phyloP scores from a whole-genome alignment of 140 eudicot species.

The Anethum foeniculum region DNA sequence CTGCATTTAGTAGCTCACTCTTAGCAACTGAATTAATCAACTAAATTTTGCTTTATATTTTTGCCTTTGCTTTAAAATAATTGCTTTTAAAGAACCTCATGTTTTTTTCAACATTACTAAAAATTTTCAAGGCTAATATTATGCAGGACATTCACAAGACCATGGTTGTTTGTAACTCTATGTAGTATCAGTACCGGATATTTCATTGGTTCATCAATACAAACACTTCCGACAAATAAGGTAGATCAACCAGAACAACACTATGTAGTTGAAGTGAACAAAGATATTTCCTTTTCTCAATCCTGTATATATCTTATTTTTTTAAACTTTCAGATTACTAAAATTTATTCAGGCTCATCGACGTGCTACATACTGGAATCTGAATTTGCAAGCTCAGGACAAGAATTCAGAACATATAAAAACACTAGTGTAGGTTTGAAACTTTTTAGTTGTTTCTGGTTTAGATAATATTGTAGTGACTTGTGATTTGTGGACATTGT shows the following conservation, averaged over 20 bases:
- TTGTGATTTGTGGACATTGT: not conserved
- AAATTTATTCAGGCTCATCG: slow-evolving; percentile 1
- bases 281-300: not conserved
- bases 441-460: not conserved
- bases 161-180: slow-evolving; percentile 12
- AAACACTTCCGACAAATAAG: not conserved
- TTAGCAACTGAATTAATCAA: not conserved
- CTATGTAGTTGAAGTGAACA: no score
- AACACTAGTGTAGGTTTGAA: slow-evolving; percentile 7
- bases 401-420: not conserved
- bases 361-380: not conserved
- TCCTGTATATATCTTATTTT: no score
- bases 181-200: slow-evolving; percentile 10
- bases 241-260: not conserved
- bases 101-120: no score
- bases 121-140: no score
- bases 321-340: not conserved
- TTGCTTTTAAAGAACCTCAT: not conserved
- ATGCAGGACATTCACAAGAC: not conserved
- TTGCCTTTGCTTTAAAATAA: not conserved
- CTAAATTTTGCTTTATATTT: not conserved
- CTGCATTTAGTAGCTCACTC: not conserved
- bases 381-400: not conserved
- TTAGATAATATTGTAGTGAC: not conserved
- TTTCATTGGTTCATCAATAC: slow-evolving; percentile 8